Evolutionary conservation across 441 rosid genomes (phyloP), one percentile per base, ranked within the genome.

Genomic region (Rhodomyrtus psidioides): DNA sequence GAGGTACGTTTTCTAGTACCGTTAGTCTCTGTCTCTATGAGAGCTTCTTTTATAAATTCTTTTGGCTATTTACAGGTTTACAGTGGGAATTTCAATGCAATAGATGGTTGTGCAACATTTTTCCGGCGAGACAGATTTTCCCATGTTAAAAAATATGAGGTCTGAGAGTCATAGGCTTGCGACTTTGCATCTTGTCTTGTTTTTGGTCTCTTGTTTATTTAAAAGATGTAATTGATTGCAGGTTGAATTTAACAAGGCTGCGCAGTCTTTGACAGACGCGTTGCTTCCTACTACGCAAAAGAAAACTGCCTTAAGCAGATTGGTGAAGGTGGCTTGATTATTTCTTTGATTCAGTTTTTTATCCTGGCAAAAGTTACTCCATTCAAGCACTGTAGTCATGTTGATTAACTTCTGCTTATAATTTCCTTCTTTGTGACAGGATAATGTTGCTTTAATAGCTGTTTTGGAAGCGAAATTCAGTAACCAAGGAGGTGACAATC

Each of bases 101-200:
- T 85, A 85, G 91, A 89, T 51, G 91, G 90, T 5, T 89, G 89
- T 86, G 91, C 90, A 60, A 91, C 88, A 53, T 91, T 82, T 87
- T 91, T 49, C 82, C 90, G 90, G n/a, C 74, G 42, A 76, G 84
- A 82, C 53, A 59, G 88, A 53, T 91, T 89, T 87, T 85, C 81
- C 62, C 88, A 86, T 84, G 87, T 88, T 54, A 87, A 53, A 82
- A 89, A 85, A 88, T 88, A 84, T 85, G 90, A 87, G 91, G 92
- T 91, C 65, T 75, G 83, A n/a, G 44, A 76, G 54, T 55, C 74
- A 55, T 39, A 21, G 81, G 55, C 42, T 55, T 81, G 44, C 57
- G 34, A 55, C 51, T 75, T 74, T 82, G 83, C 57, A 13, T 84
- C 59, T 44, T 53, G 46, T 75, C 21, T 8, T 34, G 55, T 9